A percentile compares a stretch with the other conserved stretches of the same genome.
Conservation (phyloP, 257 asterid genomes). For the Orobanche coerulescens region DNA sequence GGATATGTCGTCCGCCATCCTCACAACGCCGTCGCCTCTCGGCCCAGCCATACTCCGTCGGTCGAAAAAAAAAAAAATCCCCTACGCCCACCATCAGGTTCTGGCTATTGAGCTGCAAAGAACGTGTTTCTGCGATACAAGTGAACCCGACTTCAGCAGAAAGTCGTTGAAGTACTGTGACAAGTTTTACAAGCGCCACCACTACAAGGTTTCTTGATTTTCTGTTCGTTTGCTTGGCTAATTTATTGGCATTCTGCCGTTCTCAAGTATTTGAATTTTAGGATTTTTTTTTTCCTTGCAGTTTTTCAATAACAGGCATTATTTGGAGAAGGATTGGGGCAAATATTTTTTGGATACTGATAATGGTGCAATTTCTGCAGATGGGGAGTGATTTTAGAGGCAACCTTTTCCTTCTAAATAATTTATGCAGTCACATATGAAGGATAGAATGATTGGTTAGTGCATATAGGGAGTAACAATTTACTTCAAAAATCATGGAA, state of each 20-base stretch:
- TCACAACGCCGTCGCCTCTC: conserved; percentile 10
- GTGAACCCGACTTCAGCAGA: conserved; percentile 40
- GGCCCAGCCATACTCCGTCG: background rate
- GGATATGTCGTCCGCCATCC: conserved; percentile 17
- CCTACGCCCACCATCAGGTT: background rate
- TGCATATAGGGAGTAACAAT: background rate
- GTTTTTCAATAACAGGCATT: conserved; percentile 80
- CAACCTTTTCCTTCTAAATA: background rate
- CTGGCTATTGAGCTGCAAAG: conserved; percentile 18
- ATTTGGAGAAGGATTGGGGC: conserved; percentile 79
- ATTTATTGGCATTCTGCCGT: background rate
- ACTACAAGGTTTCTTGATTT: conserved; percentile 47
- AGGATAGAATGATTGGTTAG: background rate
- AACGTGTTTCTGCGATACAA: conserved; percentile 1
- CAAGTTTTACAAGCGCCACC: conserved; percentile 67
- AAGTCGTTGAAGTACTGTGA: conserved; percentile 50
- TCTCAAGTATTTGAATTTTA: background rate
- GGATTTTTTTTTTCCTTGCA: conserved; percentile 22
- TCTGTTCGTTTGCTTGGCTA: background rate
- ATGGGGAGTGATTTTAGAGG: conserved; percentile 68
- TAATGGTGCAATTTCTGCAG: conserved; percentile 25
- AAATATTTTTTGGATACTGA: conserved; percentile 38
- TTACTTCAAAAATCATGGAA: too few relatives aligned
- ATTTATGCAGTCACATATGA: background rate
- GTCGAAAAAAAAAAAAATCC: conserved; percentile 15